Base-by-base conservation (phyloP, 257 asterid genomes). In the Cynanchum wilfordii region DNA sequence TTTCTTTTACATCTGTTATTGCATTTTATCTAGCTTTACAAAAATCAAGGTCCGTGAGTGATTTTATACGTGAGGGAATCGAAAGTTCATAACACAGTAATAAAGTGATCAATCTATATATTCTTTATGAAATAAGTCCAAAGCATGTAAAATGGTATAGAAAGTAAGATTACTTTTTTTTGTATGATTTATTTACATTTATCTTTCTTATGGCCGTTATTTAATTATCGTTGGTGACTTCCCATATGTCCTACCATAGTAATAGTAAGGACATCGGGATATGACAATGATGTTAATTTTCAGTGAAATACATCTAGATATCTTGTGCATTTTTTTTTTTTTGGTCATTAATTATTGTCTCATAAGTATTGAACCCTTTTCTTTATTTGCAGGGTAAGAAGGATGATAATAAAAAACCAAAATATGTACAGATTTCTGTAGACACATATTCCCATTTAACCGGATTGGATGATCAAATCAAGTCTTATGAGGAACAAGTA, bases 401-500 rank as follows among this genome's bases (percentile, higher is more conserved):
- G 73, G 97, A 94, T 44, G 83, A 73, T 40, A 60, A 69, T 73
- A 90, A 89, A 78, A 95, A 92, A 75, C 88, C 95, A 4, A 95
- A 89, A 80, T 95, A 90, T 81, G 98, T 95, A 62, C 99, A 95
- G 79, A 89, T 95, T 78, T 92, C 99, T 29, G 79, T 95, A 80
- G 99, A 95, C 70, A 89, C 97, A 13, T 95, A 95, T 81, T 84
- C 96, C 36, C 96, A 95, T 86, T 93, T 95, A 45, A 92, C 90
- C 62, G 97, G 98, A 49, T 73, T 92, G 87, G 98, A 92, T 86
- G 99, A 88, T 81, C 91, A 87, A 84, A 95, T 81, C 59, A 81
- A 81, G 72, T 74, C 81, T 24, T 80, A 77, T 40, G 85, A 86
- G 78, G 98, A 93, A 36, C 96, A 88, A 79, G 91, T 89, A 80